A percentile compares a stretch with the other conserved stretches of the same genome.
Evolutionary conservation across 106 monocot species (phyloP).

Genomic region (Platanthera guangdongensis): DNA sequence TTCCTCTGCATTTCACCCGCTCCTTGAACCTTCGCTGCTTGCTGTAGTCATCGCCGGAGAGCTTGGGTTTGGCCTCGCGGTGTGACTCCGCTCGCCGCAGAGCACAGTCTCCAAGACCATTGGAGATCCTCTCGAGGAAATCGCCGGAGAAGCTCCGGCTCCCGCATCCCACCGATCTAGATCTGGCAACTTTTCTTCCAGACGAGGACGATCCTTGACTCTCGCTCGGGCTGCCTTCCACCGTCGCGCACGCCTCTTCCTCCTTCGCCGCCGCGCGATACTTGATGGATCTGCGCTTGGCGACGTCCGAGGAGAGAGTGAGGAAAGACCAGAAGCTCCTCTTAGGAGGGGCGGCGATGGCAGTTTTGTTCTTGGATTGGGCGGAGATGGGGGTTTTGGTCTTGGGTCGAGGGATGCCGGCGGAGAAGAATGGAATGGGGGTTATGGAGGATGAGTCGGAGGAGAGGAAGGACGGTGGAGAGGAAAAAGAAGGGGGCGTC

Average conservation of each 20-base stretch:
- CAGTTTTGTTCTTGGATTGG: constrained; percentile 29
- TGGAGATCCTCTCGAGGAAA: constrained; percentile 44
- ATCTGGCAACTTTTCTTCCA: constrained; percentile 32
- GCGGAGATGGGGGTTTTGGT: no score
- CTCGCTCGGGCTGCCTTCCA: constrained; percentile 23
- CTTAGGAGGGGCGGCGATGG: constrained; percentile 37
- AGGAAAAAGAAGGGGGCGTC: constrained; percentile 19
- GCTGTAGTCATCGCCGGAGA: not conserved
- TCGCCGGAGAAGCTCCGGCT: constrained; percentile 45
- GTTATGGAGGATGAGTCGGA: constrained; percentile 14
- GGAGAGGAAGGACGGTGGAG: constrained; percentile 26
- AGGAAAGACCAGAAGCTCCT: constrained; percentile 66
- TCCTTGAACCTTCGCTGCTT: constrained; percentile 13
- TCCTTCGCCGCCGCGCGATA: constrained; percentile 9
- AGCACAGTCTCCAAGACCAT: constrained; percentile 37
- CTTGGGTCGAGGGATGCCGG: not conserved
- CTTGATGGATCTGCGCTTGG: constrained; percentile 17
- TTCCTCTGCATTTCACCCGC: constrained; percentile 42
- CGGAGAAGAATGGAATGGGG: constrained; percentile 20
- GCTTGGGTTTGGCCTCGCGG: constrained; percentile 24
- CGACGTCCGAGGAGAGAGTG: constrained; percentile 12
- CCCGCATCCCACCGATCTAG: constrained; percentile 45
- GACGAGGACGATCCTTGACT: constrained; percentile 20
- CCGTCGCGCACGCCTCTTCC: not conserved
- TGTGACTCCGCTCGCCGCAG: constrained; percentile 41